Evolutionary conservation across 2,329 filamentous ascomycete species (phyloP), one percentile per base, ranked within the genome.

Genomic region (Cladosporium sp.): DNA sequence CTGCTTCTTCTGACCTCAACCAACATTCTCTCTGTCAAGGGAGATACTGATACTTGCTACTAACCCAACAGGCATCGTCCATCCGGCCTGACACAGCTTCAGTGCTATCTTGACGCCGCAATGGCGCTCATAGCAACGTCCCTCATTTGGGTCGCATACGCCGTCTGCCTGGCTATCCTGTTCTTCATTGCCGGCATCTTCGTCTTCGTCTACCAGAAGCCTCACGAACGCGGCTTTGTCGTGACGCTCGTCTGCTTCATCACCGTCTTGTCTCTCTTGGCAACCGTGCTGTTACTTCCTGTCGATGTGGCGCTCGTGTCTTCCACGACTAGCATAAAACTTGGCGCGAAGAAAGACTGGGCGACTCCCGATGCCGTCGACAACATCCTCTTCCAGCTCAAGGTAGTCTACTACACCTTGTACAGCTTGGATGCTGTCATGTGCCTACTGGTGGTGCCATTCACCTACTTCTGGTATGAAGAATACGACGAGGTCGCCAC

Each of bases 381-480:
- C 56, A 79, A 81, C 56, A 95, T 97, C 50, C 76, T 92, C 13
- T 78, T 83, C 56, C 89, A 88, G 0, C 78, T 99, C 57, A 88
- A 88, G 67, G 80, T 95, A 52, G 86, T 96, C 51, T 99, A 99
- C 73, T 97, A 97, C 70, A 79, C 84, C 0, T 79, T 99, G 0
- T 99, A 97, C 73, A 93, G 88, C 61, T 75, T 96, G 58, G 93
- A 99, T 68, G 88, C 90, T 1, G 68, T 96, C 5, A 80, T 99
- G 9, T 99, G 93, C 64, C 77, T 99, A 39, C 68, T 97, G 15
- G 80, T 96, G 39, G 86, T 97, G 17, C 93, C 93, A 0, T 99
- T 99, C 66, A 86, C 91, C 42, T 99, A 99, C 74, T 99, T 99
- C 68, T 96, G 87, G 83, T 93, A 95, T 64, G 93, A 99, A 68